Percentiles rank a stretch among this genome's conserved stretches.
Evolutionary conservation across 23 red algal species (phyloP).

Genomic region (Gracilaria domingensis): DNA sequence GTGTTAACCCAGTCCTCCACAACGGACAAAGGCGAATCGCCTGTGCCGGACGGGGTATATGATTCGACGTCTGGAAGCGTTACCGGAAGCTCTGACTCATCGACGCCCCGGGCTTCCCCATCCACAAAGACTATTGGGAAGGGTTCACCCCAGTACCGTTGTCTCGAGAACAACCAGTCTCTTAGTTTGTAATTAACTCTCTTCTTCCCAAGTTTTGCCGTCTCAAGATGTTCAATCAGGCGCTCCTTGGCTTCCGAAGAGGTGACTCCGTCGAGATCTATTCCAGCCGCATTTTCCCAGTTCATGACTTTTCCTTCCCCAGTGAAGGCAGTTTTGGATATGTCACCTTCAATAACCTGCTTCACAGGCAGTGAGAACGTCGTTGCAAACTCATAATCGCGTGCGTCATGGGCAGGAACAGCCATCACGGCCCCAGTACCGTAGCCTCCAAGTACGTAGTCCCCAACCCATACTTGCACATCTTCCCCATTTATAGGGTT

Average conservation of each 20-base stretch:
- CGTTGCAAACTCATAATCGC: constrained; percentile 95
- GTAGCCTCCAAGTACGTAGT: constrained; percentile 94
- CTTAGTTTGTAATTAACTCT: constrained; percentile 92
- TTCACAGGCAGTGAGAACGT: constrained; percentile 73
- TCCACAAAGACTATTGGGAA: constrained; percentile 98
- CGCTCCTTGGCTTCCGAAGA: constrained; percentile 62
- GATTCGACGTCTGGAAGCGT: constrained; percentile 78
- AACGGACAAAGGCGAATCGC: constrained; percentile 89
- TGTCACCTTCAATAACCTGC: constrained; percentile 72
- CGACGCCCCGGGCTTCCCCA: constrained; percentile 72
- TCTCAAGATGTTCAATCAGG: constrained; percentile 80
- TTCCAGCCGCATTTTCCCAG: constrained; percentile 69
- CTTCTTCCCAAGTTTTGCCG: constrained; percentile 53
- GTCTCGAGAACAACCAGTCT: constrained; percentile 98
- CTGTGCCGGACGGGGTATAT: constrained; percentile 83
- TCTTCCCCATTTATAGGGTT: constrained; percentile 89
- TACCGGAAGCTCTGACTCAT: constrained; percentile 84
- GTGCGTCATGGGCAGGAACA: constrained; percentile 90
- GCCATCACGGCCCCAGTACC: constrained; percentile 99
- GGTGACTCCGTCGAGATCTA: constrained; percentile 76
- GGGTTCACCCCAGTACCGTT: constrained; percentile 99
- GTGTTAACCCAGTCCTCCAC: constrained; percentile 86
- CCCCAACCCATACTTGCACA: constrained; percentile 94
- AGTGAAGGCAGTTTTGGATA: constrained; percentile 60
- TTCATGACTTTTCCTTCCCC: constrained; percentile 77